Percentiles rank a stretch among this genome's conserved stretches.
Evolutionary conservation across 2,329 filamentous ascomycete genomes (phyloP).

Genomic region (Xylariaceae sp.): DNA sequence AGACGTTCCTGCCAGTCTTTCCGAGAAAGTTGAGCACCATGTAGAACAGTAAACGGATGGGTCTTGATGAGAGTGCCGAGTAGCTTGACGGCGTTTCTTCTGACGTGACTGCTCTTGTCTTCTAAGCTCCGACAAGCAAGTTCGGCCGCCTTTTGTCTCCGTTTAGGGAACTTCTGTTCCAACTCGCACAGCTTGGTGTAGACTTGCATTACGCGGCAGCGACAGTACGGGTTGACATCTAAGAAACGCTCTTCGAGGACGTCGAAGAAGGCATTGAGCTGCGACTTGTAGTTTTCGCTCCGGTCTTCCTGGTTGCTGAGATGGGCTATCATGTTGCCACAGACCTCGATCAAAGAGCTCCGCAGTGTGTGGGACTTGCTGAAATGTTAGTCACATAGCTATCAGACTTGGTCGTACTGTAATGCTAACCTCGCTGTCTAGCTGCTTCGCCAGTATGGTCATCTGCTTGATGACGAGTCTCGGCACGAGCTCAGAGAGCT

Average conservation of each 20-base stretch:
- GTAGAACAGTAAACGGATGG: constrained; percentile 88
- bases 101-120: constrained; percentile 97
- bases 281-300: constrained; percentile 86
- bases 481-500: constrained; percentile 86
- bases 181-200: constrained; percentile 87
- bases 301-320: constrained; percentile 87
- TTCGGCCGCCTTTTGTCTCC: constrained; percentile 80
- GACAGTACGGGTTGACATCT: constrained; percentile 93
- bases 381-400: constrained; percentile 13
- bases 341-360: constrained; percentile 92
- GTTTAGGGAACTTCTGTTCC: constrained; percentile 93
- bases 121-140: constrained; percentile 83
- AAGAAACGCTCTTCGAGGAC: constrained; percentile 94
- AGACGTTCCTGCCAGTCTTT: constrained; percentile 82
- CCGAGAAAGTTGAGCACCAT: constrained; percentile 77
- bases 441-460: constrained; percentile 85
- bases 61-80: constrained; percentile 84
- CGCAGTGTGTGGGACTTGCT: constrained; percentile 79
- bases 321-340: constrained; percentile 88
- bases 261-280: constrained; percentile 95
- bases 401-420: neutral
- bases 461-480: constrained; percentile 95
- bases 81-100: constrained; percentile 90
- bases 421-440: constrained; percentile 75
- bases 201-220: constrained; percentile 86